Evolutionary conservation across 257 asterid genomes (phyloP).

Genomic region (Agastache rugosa): DNA sequence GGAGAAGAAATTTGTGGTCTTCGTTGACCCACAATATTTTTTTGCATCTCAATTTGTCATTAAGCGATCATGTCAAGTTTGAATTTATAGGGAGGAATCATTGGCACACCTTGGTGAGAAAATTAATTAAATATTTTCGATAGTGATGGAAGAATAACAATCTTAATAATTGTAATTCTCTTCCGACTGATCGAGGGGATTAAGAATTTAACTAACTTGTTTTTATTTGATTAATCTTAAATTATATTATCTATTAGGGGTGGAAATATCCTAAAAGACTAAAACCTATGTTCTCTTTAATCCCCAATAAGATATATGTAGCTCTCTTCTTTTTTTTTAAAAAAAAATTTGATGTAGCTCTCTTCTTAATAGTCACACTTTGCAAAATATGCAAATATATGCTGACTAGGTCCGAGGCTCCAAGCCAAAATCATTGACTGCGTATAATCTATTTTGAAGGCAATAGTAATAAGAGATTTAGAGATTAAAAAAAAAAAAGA

Average conservation of each 20-base stretch:
- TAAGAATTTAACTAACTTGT: slow-evolving; percentile 6
- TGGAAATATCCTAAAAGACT: too few species aligned
- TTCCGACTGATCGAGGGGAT: not conserved
- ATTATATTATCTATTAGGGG: too few species aligned
- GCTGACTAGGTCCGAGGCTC: not conserved
- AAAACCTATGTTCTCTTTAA: too few species aligned
- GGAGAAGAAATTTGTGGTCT: slow-evolving; percentile 17
- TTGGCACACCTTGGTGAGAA: slow-evolving; percentile 12
- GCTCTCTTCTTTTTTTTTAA: not conserved
- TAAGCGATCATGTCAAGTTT: slow-evolving; percentile 24
- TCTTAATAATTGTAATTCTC: not conserved
- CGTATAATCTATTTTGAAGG: too few species aligned
- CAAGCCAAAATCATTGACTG: too few species aligned
- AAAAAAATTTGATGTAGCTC: not conserved
- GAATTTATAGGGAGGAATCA: slow-evolving; percentile 32
- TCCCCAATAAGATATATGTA: too few species aligned
- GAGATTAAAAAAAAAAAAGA: too few species aligned
- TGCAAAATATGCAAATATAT: not conserved
- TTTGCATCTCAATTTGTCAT: slow-evolving; percentile 33
- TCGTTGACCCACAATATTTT: slow-evolving; percentile 1
- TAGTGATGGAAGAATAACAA: slow-evolving; percentile 24
- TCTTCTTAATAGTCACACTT: not conserved
- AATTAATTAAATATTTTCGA: slow-evolving; percentile 11
- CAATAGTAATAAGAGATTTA: too few species aligned
- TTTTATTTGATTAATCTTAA: too few species aligned